Evolutionary conservation across 371 early-diverging fungal species (phyloP), one percentile per base, ranked within the genome.

Genomic region (Capniomyces stellatus): DNA sequence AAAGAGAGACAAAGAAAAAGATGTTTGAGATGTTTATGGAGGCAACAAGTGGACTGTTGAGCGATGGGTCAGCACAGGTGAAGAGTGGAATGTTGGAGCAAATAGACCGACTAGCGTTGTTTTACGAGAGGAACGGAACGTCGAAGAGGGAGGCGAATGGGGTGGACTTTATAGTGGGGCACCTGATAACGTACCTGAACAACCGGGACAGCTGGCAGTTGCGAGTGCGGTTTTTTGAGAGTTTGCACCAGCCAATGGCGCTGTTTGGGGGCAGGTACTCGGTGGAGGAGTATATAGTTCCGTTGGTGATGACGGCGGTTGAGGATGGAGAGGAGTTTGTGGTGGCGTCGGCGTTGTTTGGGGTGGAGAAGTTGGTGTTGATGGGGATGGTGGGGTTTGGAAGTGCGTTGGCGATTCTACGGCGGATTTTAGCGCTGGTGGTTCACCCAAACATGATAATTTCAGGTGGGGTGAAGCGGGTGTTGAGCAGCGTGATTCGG

Each of bases 271-370:
- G 51, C 29, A 4, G 51, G 29, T 46, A 51, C n/a, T 22, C 51
- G 6, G 40, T 51, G 12, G 51, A 51, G 29, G 28, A 51, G 21
- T 51, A 51, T 46, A 51, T 51, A 30, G 12, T 51, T 8, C 51
- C 51, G 21, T 21, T 51, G 46, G 4, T 51, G 8, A 23, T 30
- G 40, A 22, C 30, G 21, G 51, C 51, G 6, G 29, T 51, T 40
- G 51, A 46, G 4, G 51, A 51, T 51, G 8, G 12, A 10, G 51
- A 51, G 29, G 51, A 51, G n/a, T 51, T 30, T 51, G 51, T 51
- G 21, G 21, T 51, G 23, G 51, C 27, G 4, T 40, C 40, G 12
- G 21, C 22, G 12, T 27, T 51, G 4, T 40, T 23, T 8, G 24
- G 21, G 12, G 22, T 51, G 21, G 46, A 46, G 40, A 51, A n/a